phyloP scores from a whole-genome alignment of 108 stramenopile species.

The Parmales sp. region DNA sequence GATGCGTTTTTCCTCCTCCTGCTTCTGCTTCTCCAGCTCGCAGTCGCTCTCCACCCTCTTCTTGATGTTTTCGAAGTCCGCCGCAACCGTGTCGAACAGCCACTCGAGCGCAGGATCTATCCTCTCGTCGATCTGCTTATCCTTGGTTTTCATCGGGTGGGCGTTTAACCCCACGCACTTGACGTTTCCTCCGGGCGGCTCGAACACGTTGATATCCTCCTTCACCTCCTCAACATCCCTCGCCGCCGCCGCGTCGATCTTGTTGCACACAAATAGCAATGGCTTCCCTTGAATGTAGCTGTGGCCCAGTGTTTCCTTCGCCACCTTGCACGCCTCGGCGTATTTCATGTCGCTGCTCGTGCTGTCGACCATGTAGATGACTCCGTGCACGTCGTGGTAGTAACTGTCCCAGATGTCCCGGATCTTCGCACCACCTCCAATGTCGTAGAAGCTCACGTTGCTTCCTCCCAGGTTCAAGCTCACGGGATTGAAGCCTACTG shows the following conservation, averaged over 20 bases:
- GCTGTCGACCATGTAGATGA: slow-evolving; percentile 23
- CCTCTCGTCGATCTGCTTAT: background rate
- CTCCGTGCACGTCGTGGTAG: slow-evolving; percentile 29
- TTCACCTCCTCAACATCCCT: background rate
- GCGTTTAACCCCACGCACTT: background rate
- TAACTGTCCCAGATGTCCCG: slow-evolving; percentile 28
- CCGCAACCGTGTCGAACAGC: slow-evolving; percentile 12
- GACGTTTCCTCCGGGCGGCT: background rate
- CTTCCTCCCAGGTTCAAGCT: slow-evolving; percentile 9
- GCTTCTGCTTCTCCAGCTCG: background rate
- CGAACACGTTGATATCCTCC: background rate
- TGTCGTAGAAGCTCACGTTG: slow-evolving; percentile 23
- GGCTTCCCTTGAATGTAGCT: slow-evolving; percentile 16
- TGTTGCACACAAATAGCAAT: slow-evolving; percentile 22
- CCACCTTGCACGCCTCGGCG: background rate
- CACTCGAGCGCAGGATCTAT: slow-evolving; percentile 16
- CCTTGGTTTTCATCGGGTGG: background rate
- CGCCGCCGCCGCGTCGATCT: slow-evolving; percentile 9
- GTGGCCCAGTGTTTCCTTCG: slow-evolving; percentile 5
- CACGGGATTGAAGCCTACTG: slow-evolving; percentile 25
- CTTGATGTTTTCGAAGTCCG: slow-evolving; percentile 4
- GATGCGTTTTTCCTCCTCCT: background rate
- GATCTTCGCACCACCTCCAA: slow-evolving; percentile 24
- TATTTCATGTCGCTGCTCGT: background rate
- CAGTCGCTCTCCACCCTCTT: slow-evolving; percentile 1